phyloP scores from a whole-genome alignment of 1,139 yeast genomes.

The Yamadazyma friedrichii region DNA sequence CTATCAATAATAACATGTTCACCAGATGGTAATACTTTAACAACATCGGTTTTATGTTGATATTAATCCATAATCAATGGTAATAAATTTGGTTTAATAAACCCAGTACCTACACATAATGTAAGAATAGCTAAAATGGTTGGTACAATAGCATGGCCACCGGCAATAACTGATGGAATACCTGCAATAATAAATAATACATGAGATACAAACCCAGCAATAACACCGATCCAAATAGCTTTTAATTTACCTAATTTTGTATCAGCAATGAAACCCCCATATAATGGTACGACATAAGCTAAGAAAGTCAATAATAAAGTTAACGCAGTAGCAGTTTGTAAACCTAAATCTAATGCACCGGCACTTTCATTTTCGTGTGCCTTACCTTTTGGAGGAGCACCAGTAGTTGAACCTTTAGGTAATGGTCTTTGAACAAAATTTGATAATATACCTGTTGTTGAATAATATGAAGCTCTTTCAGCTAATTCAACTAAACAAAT shows the following conservation, averaged over 20 bases:
- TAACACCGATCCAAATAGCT: conserved; percentile 41
- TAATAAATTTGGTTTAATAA: conserved; percentile 50
- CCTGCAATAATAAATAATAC: conserved; percentile 40
- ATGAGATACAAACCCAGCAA: conserved; percentile 38
- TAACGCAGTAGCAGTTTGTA: conserved; percentile 38
- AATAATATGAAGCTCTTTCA: conserved; percentile 48
- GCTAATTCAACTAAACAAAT: conserved; percentile 46
- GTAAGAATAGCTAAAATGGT: conserved; percentile 36
- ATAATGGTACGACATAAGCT: conserved; percentile 43
- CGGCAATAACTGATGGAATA: conserved; percentile 35
- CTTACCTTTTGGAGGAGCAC: conserved; percentile 34
- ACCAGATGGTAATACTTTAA: conserved; percentile 58
- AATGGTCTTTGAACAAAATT: conserved; percentile 48
- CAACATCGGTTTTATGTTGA: conserved; percentile 54
- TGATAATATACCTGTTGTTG: conserved; percentile 39
- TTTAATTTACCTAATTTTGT: conserved; percentile 40
- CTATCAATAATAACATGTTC: conserved; percentile 72
- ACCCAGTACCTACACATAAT: conserved; percentile 46
- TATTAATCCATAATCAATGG: conserved; percentile 54
- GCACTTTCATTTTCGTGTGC: conserved; percentile 29
- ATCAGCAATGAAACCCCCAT: conserved; percentile 46
- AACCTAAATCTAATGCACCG: conserved; percentile 43
- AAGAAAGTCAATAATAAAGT: conserved; percentile 38
- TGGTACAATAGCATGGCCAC: conserved; percentile 34
- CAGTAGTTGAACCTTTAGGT: conserved; percentile 49